Conservation (phyloP, 2,329 filamentous ascomycete genomes). For the Raffaelea deltoideospora region DNA sequence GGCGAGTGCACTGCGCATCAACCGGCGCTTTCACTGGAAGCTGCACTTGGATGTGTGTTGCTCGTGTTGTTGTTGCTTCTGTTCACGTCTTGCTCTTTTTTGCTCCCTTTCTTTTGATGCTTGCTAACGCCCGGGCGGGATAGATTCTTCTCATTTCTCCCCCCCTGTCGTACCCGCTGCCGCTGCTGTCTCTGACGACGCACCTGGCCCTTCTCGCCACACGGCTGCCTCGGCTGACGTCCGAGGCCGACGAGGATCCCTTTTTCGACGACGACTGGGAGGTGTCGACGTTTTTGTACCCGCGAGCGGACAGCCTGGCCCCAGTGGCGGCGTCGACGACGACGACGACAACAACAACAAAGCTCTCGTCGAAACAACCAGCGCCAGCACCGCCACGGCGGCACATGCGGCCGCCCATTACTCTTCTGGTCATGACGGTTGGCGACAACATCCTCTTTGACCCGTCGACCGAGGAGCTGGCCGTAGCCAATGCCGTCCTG, state of each 20-base stretch:
- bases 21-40: slow-evolving; percentile 88
- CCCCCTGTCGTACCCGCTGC: slow-evolving; percentile 81
- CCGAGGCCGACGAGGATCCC: slow-evolving; percentile 85
- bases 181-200: slow-evolving; percentile 80
- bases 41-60: slow-evolving; percentile 69
- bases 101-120: too few species aligned
- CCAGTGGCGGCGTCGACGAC: background rate
- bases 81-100: slow-evolving; percentile 12
- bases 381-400: too few species aligned
- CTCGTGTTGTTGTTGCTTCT: background rate
- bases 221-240: slow-evolving; percentile 69
- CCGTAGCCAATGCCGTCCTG: slow-evolving; percentile 78
- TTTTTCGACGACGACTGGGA: slow-evolving; percentile 98
- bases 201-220: slow-evolving; percentile 87
- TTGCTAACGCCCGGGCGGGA: too few species aligned
- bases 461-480: slow-evolving; percentile 77
- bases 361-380: too few species aligned
- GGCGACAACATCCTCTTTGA: slow-evolving; percentile 89
- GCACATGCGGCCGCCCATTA: slow-evolving; percentile 58
- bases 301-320: too few species aligned
- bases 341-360: too few species aligned
- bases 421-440: slow-evolving; percentile 76
- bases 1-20: slow-evolving; percentile 66
- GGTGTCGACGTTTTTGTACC: slow-evolving; percentile 63
- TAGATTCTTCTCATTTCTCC: slow-evolving; percentile 90